phyloP scores from a whole-genome alignment of 2,329 filamentous ascomycete species.

The Neonectria neomacrospora region DNA sequence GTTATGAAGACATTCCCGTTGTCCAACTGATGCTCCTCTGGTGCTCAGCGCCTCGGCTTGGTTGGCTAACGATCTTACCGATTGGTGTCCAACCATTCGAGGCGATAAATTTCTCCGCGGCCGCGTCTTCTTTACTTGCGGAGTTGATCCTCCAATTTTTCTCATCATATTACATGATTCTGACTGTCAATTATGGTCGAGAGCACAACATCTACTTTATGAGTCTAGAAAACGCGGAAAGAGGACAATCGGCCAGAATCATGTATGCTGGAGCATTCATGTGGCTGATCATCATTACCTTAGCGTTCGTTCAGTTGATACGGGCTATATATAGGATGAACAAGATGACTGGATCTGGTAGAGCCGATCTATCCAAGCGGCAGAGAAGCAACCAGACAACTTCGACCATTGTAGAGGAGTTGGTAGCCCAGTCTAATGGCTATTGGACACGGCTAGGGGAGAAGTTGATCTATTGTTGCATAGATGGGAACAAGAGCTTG shows the following conservation, averaged over 20 bases:
- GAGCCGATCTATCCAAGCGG: not conserved
- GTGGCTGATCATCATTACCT: conserved; percentile 9
- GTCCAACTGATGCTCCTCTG: conserved; percentile 11
- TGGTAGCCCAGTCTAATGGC: not conserved
- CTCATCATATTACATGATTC: conserved; percentile 16
- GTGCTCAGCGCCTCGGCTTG: conserved; percentile 24
- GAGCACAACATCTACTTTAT: conserved; percentile 15
- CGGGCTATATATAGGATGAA: not conserved
- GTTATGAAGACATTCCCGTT: conserved; percentile 13
- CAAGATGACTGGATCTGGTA: not conserved
- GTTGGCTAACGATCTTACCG: conserved; percentile 14
- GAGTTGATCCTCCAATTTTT: conserved; percentile 16
- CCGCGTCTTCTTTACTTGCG: conserved; percentile 10
- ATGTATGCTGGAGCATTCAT: conserved; percentile 26
- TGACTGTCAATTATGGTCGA: conserved; percentile 1
- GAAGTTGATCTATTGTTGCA: not conserved
- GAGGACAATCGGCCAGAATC: not conserved
- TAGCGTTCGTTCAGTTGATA: not conserved
- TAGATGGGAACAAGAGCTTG: not conserved
- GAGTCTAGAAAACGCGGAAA: not conserved
- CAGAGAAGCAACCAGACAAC: not conserved
- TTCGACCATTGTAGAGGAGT: not conserved
- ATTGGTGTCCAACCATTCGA: not conserved
- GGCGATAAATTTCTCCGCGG: not conserved
- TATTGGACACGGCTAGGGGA: not conserved